These are phyloP conservation scores for Karstenula rhodostoma DNA, from an alignment of 2,329 filamentous ascomycete genomes.

Conservation along the genomic window DNA sequence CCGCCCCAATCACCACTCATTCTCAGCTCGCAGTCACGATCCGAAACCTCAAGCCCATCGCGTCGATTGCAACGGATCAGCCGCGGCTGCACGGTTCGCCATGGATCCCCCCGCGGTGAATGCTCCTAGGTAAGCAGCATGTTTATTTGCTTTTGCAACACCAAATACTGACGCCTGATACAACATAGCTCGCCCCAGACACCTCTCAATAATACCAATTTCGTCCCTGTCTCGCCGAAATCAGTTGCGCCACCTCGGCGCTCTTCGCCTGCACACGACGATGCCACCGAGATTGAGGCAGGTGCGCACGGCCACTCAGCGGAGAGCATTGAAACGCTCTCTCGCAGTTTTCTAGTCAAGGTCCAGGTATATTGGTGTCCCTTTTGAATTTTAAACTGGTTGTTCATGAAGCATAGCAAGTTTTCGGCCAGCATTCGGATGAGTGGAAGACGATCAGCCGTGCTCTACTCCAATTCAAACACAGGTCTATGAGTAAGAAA, in stretches of 20 bases:
- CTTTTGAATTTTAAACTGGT: background rate
- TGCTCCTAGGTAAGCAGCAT: constrained; percentile 7
- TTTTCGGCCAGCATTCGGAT: constrained; percentile 34
- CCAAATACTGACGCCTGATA: background rate
- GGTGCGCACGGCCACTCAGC: constrained; percentile 11
- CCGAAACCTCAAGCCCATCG: background rate
- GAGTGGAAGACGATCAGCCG: constrained; percentile 27
- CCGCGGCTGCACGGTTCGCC: background rate
- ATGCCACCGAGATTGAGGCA: constrained; percentile 7
- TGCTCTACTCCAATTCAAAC: constrained; percentile 28
- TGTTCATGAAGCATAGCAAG: constrained; percentile 22
- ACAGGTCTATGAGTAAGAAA: constrained; percentile 30
- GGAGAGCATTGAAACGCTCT: constrained; percentile 14
- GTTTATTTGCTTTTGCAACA: background rate
- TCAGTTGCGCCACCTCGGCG: constrained; percentile 2
- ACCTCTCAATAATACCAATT: background rate
- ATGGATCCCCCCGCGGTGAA: constrained; percentile 5
- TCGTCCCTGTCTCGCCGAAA: constrained; percentile 4
- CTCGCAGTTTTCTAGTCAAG: constrained; percentile 28
- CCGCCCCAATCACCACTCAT: background rate
- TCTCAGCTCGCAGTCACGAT: background rate
- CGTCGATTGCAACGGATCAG: background rate
- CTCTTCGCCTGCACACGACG: background rate
- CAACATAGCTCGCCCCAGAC: constrained; percentile 3
- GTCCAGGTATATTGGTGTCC: constrained; percentile 26